phyloP scores from a whole-genome alignment of 2,329 filamentous ascomycete species.

The Thelonectria discophora region DNA sequence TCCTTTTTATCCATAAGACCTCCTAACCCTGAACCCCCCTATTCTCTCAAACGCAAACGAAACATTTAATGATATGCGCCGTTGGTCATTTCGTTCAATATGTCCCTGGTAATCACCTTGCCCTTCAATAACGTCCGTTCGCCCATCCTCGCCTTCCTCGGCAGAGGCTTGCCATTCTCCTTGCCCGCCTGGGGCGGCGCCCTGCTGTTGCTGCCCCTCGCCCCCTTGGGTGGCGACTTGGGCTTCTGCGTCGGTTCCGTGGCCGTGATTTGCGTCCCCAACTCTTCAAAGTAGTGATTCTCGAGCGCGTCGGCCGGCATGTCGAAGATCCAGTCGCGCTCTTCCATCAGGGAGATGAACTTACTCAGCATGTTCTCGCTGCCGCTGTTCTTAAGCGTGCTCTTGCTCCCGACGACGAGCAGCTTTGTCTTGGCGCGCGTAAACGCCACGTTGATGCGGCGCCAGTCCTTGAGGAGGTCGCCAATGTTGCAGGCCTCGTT shows the following conservation, averaged over 20 bases:
- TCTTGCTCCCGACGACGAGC: conserved; percentile 83
- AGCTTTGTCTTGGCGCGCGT: conserved; percentile 93
- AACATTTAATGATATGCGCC: conserved; percentile 51
- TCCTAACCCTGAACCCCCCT: conserved; percentile 15
- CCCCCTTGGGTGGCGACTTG: conserved; percentile 44
- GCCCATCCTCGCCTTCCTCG: conserved; percentile 66
- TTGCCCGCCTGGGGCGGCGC: conserved; percentile 45
- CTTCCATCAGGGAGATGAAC: conserved; percentile 81
- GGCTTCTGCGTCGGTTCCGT: conserved; percentile 41
- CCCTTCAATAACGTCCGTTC: conserved; percentile 70
- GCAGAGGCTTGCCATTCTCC: conserved; percentile 58
- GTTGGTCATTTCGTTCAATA: conserved; percentile 75
- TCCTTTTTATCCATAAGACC: conserved; percentile 16
- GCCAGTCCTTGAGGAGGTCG: conserved; percentile 89
- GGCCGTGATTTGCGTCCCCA: conserved; percentile 58
- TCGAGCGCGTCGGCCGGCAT: conserved; percentile 71
- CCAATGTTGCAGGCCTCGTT: conserved; percentile 87
- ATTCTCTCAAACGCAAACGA: conserved; percentile 25
- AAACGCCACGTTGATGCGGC: conserved; percentile 94
- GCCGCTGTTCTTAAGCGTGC: conserved; percentile 78
- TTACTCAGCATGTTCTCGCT: conserved; percentile 77
- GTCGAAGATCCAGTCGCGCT: conserved; percentile 81
- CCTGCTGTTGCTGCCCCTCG: conserved; percentile 29
- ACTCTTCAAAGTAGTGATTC: conserved; percentile 73
- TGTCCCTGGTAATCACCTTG: conserved; percentile 76